phyloP scores from a whole-genome alignment of 805 yeast species.

The Candida silvicultrix region DNA sequence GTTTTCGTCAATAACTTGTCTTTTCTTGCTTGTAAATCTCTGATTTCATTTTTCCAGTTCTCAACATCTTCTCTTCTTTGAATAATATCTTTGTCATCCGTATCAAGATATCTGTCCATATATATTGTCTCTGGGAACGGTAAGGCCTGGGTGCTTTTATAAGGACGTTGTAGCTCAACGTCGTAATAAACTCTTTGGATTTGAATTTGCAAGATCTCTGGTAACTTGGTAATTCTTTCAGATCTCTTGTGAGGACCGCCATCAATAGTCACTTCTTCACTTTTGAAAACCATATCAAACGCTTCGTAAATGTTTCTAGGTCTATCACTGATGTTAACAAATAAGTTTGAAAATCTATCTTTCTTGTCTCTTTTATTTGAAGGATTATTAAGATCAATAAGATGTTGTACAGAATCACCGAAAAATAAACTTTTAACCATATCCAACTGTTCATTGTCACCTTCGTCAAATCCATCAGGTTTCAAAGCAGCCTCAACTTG shows the following conservation, averaged over 20 bases:
- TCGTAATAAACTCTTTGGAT: slow-evolving; percentile 93
- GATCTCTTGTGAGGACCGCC: slow-evolving; percentile 69
- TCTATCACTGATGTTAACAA: slow-evolving; percentile 82
- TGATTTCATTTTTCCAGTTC: slow-evolving; percentile 53
- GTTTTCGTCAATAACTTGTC: slow-evolving; percentile 37
- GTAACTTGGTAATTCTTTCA: slow-evolving; percentile 64
- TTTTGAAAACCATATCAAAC: slow-evolving; percentile 72
- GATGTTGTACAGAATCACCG: slow-evolving; percentile 77
- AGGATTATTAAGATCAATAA: slow-evolving; percentile 41
- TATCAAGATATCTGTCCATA: slow-evolving; percentile 83
- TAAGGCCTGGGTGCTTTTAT: slow-evolving; percentile 76
- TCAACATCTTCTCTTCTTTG: slow-evolving; percentile 47
- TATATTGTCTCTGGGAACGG: slow-evolving; percentile 74
- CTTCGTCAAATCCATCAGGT: slow-evolving; percentile 54
- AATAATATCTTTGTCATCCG: slow-evolving; percentile 48
- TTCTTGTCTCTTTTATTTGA: slow-evolving; percentile 40
- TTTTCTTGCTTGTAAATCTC: slow-evolving; percentile 36
- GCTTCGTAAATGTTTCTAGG: slow-evolving; percentile 90
- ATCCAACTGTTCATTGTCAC: slow-evolving; percentile 79
- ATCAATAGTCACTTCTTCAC: slow-evolving; percentile 61
- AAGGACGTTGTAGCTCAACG: slow-evolving; percentile 61
- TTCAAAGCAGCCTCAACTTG: slow-evolving; percentile 85
- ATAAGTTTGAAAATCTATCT: slow-evolving; percentile 75
- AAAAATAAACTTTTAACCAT: slow-evolving; percentile 73
- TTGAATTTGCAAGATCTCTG: slow-evolving; percentile 83